Evolutionary conservation across 176 grass and related monocot genomes (phyloP), one percentile per base, ranked within the genome.

Genomic region (Musa acuminata): DNA sequence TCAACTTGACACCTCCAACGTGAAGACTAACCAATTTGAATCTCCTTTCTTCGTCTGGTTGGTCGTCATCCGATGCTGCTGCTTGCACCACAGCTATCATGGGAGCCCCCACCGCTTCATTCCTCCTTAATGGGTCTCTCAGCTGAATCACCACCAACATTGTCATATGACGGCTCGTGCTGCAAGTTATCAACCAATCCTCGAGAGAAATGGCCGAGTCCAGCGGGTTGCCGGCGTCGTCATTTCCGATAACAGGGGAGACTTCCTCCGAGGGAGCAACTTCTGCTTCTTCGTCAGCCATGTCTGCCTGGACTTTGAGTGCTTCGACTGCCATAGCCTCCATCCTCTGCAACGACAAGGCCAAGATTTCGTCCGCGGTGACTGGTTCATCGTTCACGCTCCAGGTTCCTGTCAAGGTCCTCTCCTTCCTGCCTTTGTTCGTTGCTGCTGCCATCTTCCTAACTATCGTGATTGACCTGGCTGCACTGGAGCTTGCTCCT

Each of bases 241-340:
- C 49, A 24, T 66, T 52, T 43, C 78, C 64, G 0, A 81, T 67
- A 1, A 78, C 79, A 10, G 83, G 65, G 8, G 78, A 74, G 43
- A 89, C 79, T 19, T 87, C 86, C 75, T 87, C 86, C 75, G 91
- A 94, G 53, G 88, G 90, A 73, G 86, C 84, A 35, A 35, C 29
- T 35, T 5, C 29, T 35, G 0, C 29, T 17, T 91, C 91, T 82
- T 99, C 88, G 20, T 87, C 91, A 3, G 81, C 51, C 84, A 91
- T 79, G 23, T 85, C 78, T 0, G 95, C 84, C 82, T 91, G 95
- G 59, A 99, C 72, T 67, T 78, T 82, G 14, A 99, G 83, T 16
- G 84, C 95, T 67, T 94, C 86, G 16, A 99, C 77, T 12, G 95
- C 82, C 88, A 91, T 91, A 64, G 88, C 69, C 89, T 99, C 95